Evolutionary conservation across 345 rosid genomes (phyloP), one percentile per base, ranked within the genome.

Genomic region (Hibiscus trionum): DNA sequence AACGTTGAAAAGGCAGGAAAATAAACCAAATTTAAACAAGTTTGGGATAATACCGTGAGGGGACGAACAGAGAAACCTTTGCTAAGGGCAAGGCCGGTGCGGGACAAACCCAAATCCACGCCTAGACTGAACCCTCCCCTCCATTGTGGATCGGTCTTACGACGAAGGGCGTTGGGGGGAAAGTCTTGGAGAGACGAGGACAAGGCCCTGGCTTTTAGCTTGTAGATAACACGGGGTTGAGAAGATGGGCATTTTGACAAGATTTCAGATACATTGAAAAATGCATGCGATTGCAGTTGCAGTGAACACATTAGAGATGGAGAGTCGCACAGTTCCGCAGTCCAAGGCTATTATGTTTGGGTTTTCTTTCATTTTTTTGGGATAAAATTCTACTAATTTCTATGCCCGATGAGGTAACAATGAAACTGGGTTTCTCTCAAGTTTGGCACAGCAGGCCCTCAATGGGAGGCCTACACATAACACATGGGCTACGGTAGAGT

Each of bases 101-200:
- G 82, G 78, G 95, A 87, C 56, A 83, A 72, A 3, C 96, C 97
- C 88, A 94, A 75, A 80, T 94, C 97, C 17, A 91, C 84, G 14
- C 96, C 98, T 7, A 94, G 83, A 72, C 97, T 91, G 78, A 91
- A 94, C 72, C 98, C 98, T 46, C 93, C 90, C 73, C 88, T 82
- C 95, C 97, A 94, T 10, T 67, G 71, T 0, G 72, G 77, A 78
- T 91, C 88, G 26, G 1, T 76, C 79, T 79, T 80, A 83, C 91
- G 91, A 63, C 87, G 88, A 77, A 77, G 66, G 62, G 89, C 97
- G 66, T 94, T 91, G 0, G 98, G 89, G 3, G 88, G 93, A n/a
- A 88, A 61, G 66, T 88, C 95, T 2, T 76, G 80, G 9, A 68
- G 61, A 35, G 87, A 79, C 56, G 85, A 79, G 46, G 82, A 65